Evolutionary conservation across 306 rosid species (phyloP).

Genomic region (Herpetospermum pedunculosum): DNA sequence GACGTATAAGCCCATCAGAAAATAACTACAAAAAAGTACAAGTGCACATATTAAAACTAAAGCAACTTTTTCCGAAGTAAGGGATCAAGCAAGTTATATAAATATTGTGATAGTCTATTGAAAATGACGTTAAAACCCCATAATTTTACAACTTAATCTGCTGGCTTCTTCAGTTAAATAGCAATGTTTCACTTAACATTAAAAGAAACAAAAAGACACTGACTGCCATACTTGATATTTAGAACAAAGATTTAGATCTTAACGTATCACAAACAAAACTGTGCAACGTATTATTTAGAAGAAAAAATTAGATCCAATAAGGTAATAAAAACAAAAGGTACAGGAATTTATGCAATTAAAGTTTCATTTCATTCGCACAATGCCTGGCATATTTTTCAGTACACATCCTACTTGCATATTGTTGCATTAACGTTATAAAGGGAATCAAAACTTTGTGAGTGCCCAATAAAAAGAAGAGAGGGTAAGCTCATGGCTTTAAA

Average conservation of each 20-base stretch:
- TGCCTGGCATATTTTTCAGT: neutral
- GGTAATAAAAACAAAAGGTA: neutral
- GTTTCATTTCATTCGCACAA: neutral
- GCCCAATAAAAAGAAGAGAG: neutral
- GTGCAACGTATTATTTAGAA: neutral
- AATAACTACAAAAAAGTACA: neutral
- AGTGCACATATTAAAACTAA: neutral
- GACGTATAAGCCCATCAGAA: neutral
- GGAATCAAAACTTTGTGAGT: neutral
- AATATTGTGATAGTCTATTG: neutral
- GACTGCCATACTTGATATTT: neutral
- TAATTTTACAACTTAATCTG: neutral
- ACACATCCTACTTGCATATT: neutral
- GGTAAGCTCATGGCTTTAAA: conserved; percentile 3
- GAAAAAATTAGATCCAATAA: neutral
- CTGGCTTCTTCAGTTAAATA: neutral
- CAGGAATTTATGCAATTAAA: neutral
- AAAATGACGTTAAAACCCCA: neutral
- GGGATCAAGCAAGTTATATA: neutral
- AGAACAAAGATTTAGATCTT: neutral
- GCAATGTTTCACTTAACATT: neutral
- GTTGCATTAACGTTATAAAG: neutral
- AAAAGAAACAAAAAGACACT: neutral
- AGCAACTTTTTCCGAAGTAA: neutral
- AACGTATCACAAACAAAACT: neutral